Evolutionary conservation across 192 early-diverging fungal genomes (phyloP), one percentile per base, ranked within the genome.

Genomic region (Backusella circina): DNA sequence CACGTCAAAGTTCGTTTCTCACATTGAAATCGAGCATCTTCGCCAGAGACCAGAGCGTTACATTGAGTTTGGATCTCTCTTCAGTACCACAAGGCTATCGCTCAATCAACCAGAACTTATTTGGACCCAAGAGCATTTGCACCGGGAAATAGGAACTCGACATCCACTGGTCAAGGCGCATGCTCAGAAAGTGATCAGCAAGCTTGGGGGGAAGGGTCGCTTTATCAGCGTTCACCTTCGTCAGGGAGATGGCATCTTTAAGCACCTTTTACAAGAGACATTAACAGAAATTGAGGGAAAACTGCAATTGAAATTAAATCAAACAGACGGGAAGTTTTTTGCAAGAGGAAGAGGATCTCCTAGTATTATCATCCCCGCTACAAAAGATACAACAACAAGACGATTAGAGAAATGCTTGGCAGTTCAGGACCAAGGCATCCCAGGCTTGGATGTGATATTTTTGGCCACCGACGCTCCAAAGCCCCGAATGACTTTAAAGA

Each of bases 381-480:
- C 5, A 23, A 38, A 44, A 7, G 28, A 47, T 8, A 28, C 21
- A 70, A 28, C 21, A 70, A 1, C 37, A 28, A 3, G 10, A 16
- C 67, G 28, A 37, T 32, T 76, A 5, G 33, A 50, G 2, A 36
- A 16, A 13, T 76, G 68, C 32, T 16, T 61, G 30, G 8, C 31
- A 26, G 18, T 65, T 13, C 75, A 76, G 21, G 35, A 28, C 2
- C 75, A 76, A 21, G 35, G 30, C 2, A 9, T 51, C 7, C 54
- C 67, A 51, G 67, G 68, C 5, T 57, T 76, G 32, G 44, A 38
- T 26, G 2, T 76, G 32, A 86, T 88, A 10, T 88, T 82, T 41
- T 77, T 87, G 73, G 79, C 86, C n/a, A 87, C 86, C 3, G 86
- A 87, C 65, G 80, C 84, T 10, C 70, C 68, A 33, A 50, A 78